Evolutionary conservation across 225 moss, liverwort and hornwort species (phyloP), one percentile per base, ranked within the genome.

Genomic region (Marchantia paleacea): DNA sequence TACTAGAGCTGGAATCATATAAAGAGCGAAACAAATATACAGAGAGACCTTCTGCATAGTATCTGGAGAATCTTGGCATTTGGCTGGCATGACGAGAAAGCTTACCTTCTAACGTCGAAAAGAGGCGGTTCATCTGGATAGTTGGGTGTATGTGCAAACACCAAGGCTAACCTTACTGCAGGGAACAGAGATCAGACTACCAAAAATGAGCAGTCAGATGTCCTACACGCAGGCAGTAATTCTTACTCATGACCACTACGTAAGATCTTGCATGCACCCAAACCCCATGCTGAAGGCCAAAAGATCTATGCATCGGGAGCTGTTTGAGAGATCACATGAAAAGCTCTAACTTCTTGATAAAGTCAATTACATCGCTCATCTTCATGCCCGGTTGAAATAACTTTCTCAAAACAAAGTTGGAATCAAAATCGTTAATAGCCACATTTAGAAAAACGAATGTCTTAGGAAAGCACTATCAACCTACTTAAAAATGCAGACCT

Each of bases 61-160:
- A 39, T 39, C 39, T 39, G 39, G 5, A 39, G 5, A 39, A 39
- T 39, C 39, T 39, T 39, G 39, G 5, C 39, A 39, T 5, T 39
- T 39, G 3, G 5, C 39, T 39, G 39, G 39, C 39, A 9, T 7
- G 31, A 74, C 29, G 3, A 62, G 9, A 26, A 18, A 31, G 29
- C 69, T 73, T 16, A 88, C 88, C 88, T 89, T 72, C 79, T 82
- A 24, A 89, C 87, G 30, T 89, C 89, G 31, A 95, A 87, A 28
- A 95, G 81, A 58, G 99, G 99, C 55, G 91, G 64, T 64, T 88
- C 91, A 52, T 95, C 99, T n/a, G 99, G 99, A 79, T 99, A 99
- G 6, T 83, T 89, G 0, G 95, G 89, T 13, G 94, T 92, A 84
- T 99, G 99, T 19, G 99, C 94, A 75, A 99, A 99, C 39, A 95